phyloP scores from a whole-genome alignment of 805 yeast genomes.

The Brettanomyces bruxellensis region DNA sequence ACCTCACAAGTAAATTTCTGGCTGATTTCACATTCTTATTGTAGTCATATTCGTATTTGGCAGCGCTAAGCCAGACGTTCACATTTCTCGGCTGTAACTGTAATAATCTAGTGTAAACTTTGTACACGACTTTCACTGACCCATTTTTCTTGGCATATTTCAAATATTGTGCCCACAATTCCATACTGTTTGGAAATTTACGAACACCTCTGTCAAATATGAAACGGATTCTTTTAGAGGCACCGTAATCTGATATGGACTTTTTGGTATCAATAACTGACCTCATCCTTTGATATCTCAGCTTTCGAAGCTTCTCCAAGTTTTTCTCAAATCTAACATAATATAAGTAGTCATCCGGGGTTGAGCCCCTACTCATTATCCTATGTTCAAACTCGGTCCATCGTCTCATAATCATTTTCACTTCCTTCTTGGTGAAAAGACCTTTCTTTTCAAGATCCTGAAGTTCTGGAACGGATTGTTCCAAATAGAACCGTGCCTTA shows the following conservation, averaged over 20 bases:
- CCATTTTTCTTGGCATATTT: conserved; percentile 58
- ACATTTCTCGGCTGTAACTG: conserved; percentile 87
- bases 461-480: conserved; percentile 79
- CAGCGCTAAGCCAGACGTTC: conserved; percentile 90
- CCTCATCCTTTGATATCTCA: conserved; percentile 56
- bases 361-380: conserved; percentile 74
- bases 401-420: conserved; percentile 77
- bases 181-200: conserved; percentile 68
- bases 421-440: conserved; percentile 74
- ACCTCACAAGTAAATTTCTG: conserved; percentile 76
- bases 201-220: conserved; percentile 76
- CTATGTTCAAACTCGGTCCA: conserved; percentile 95
- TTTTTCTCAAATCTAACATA: conserved; percentile 76
- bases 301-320: conserved; percentile 67
- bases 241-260: conserved; percentile 80
- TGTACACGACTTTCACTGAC: conserved; percentile 63
- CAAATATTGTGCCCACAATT: conserved; percentile 72
- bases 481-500: conserved; percentile 43
- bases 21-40: conserved; percentile 87
- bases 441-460: conserved; percentile 80
- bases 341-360: conserved; percentile 63
- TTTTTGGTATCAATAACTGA: conserved; percentile 49
- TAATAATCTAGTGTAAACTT: conserved; percentile 66
- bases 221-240: conserved; percentile 69
- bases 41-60: conserved; percentile 83